Conservation (phyloP, 306 rosid species). For the Purshia tridentata region DNA sequence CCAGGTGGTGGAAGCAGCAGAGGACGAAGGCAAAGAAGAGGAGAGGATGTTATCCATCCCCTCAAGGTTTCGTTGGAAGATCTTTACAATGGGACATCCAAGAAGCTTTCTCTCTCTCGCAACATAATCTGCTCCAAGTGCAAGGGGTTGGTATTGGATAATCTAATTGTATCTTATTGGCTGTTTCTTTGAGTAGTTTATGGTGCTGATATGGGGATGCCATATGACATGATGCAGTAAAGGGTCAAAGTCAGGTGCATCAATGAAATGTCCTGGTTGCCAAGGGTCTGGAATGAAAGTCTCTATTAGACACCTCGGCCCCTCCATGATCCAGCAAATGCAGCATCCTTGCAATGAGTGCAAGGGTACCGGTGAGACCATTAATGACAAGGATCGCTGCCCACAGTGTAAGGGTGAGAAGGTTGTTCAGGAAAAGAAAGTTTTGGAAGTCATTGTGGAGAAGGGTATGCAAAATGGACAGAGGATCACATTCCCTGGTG, state of each 20-base stretch:
- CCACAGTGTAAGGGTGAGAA: slow-evolving; percentile 86
- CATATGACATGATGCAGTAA: slow-evolving; percentile 47
- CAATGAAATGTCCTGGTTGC: slow-evolving; percentile 81
- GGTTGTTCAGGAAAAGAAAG: slow-evolving; percentile 94
- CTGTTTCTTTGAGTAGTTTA: neutral
- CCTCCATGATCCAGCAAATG: slow-evolving; percentile 97
- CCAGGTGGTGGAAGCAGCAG: slow-evolving; percentile 78
- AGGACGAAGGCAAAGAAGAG: slow-evolving; percentile 93
- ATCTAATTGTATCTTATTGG: neutral
- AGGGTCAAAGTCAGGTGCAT: slow-evolving; percentile 94
- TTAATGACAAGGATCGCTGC: slow-evolving; percentile 87
- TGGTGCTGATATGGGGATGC: neutral
- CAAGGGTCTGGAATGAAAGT: slow-evolving; percentile 97
- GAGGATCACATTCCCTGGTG: slow-evolving; percentile 88
- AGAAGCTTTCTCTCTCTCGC: slow-evolving; percentile 93
- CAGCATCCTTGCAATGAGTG: slow-evolving; percentile 96
- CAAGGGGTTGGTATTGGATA: slow-evolving; percentile 60
- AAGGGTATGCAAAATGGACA: slow-evolving; percentile 96
- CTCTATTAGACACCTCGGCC: slow-evolving; percentile 90
- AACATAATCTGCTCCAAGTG: slow-evolving; percentile 81
- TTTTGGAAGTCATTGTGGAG: slow-evolving; percentile 80
- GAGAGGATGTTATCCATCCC: slow-evolving; percentile 92
- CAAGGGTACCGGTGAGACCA: slow-evolving; percentile 93
- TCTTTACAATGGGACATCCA: slow-evolving; percentile 73
- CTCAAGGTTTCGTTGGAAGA: slow-evolving; percentile 93